Base-by-base conservation (phyloP, 1,139 yeast species). In the Hansenula sp. region DNA sequence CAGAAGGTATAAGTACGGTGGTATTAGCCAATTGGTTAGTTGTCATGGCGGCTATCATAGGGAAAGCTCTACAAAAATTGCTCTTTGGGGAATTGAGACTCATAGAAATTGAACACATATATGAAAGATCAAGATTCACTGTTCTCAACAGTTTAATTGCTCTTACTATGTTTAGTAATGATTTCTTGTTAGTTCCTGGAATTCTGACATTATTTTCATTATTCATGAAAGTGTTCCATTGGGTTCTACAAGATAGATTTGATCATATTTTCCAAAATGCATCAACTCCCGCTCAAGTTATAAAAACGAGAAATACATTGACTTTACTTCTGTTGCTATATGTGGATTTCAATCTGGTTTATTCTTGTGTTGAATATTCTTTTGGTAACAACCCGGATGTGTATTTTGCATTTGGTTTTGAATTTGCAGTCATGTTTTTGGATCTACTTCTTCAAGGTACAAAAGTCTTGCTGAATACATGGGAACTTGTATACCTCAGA, bases 81-180 rank as follows among this genome's bases (percentile, higher is more conserved):
- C 59, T 89, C 36, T 89, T 89, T 65, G 96, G 96, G 1, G 81
- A 79, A 41, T 65, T 92, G 41, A 68, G 96, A 40, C 65, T 80
- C 25, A 70, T 86, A 35, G 98, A 92, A 57, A 64, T 75, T 36
- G 96, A 90, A 52, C 89, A 84, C 56, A 66, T 90, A 19, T 72
- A 82, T 46, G 95, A 87, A 51, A 65, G 78, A 41, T 64, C 79
- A 12, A 75, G 84, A 64, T 71, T 79, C 45, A 84, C 95, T 0
- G 62, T 86, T 17, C 69, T 87, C 36, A 83, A 78, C 52, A 68
- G 84, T 36, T 62, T 87, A 37, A 68, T 87, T 59, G 78, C 84
- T 34, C 66, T 84, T 40, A 77, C 89, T 3, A 74, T 74, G 55
- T 77, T 77, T 66, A 62, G 69, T 29, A 84, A 77, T 46, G 73